A percentile compares a stretch with the other conserved stretches of the same genome.
phyloP scores from a whole-genome alignment of 768 basidiomycete genomes.

The Suillus ampliporus region DNA sequence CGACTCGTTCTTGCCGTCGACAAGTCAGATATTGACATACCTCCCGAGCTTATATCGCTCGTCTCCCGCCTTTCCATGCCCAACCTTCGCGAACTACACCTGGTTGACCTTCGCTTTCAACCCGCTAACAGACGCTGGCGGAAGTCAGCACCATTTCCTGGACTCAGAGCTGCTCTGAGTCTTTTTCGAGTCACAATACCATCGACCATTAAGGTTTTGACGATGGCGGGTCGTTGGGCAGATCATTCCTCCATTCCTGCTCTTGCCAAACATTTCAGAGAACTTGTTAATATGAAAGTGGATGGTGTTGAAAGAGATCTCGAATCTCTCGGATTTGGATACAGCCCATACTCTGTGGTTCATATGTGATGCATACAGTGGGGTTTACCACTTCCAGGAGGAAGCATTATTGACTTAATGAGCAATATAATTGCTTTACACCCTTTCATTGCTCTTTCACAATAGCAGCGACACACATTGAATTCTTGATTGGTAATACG shows the following conservation, averaged over 20 bases:
- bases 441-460: no score
- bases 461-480: no score
- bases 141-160: background rate
- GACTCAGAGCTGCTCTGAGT: background rate
- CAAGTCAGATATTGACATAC: conserved; percentile 64
- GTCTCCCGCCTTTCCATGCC: conserved; percentile 57
- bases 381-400: no score
- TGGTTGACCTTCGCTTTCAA: conserved; percentile 46
- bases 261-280: conserved; percentile 18
- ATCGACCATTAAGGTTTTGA: conserved; percentile 16
- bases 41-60: conserved; percentile 61
- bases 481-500: no score
- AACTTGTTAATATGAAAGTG: background rate
- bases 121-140: conserved; percentile 1
- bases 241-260: conserved; percentile 19
- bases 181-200: conserved; percentile 3
- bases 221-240: conserved; percentile 35
- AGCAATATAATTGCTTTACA: no score
- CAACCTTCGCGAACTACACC: conserved; percentile 49
- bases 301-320: background rate
- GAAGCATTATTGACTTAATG: no score
- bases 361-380: no score
- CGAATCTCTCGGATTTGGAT: no score
- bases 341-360: no score
- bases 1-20: conserved; percentile 56